phyloP scores from a whole-genome alignment of 208 protist species.

The Leishmania amazonensis region DNA sequence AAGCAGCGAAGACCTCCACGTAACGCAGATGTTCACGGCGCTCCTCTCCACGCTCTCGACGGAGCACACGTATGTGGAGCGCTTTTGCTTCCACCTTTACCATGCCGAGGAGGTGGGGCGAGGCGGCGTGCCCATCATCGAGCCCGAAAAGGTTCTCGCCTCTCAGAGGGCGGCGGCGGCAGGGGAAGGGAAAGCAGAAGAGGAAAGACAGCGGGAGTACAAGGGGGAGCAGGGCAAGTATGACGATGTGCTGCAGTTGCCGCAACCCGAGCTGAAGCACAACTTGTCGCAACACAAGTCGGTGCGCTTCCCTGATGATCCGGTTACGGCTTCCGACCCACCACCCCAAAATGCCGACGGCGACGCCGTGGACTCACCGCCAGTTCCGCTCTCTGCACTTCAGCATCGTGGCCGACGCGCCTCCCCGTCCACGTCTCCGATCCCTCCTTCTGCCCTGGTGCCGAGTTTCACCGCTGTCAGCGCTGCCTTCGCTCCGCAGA shows the following conservation, averaged over 20 bases:
- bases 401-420: not conserved
- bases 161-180: not conserved
- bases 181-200: not conserved
- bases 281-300: constrained; percentile 15
- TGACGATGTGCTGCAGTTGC: not conserved
- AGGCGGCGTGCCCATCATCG: not conserved
- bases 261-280: not conserved
- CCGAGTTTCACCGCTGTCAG: not conserved
- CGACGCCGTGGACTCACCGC: not conserved
- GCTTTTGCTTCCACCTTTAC: constrained; percentile 55
- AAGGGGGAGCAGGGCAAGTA: not conserved
- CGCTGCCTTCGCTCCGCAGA: not conserved
- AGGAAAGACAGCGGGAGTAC: not conserved
- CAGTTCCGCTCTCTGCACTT: not conserved
- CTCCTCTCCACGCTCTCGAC: constrained; percentile 28
- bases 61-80: constrained; percentile 38
- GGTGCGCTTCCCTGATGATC: constrained; percentile 15
- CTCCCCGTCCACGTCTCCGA: not conserved
- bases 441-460: constrained; percentile 8
- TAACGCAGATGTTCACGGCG: constrained; percentile 25
- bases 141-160: not conserved
- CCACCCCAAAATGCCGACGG: not conserved
- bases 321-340: constrained; percentile 1
- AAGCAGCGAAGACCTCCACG: not conserved
- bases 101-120: constrained; percentile 22